Evolutionary conservation across 768 basidiomycete species (phyloP).

Genomic region (Amanita pseudoporphyria): DNA sequence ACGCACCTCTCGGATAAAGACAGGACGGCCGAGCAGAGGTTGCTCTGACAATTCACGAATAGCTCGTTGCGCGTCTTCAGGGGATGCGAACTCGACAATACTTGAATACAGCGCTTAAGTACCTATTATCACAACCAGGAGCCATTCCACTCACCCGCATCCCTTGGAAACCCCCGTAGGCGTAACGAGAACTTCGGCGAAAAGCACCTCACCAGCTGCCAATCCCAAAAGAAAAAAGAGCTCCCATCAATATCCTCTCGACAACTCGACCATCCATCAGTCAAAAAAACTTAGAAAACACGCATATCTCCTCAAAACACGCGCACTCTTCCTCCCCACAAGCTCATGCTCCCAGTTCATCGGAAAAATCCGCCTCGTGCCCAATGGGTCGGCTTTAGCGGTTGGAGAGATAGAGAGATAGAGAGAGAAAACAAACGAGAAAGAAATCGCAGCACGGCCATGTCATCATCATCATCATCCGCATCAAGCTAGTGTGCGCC

Average conservation of each 20-base stretch:
- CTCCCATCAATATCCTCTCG: constrained; percentile 90
- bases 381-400: constrained; percentile 12
- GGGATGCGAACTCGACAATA: constrained; percentile 91
- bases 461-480: background rate
- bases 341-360: constrained; percentile 31
- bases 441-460: constrained; percentile 7
- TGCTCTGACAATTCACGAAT: constrained; percentile 88
- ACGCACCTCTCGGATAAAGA: constrained; percentile 90
- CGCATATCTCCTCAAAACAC: constrained; percentile 17
- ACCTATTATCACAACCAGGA: too few species aligned
- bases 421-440: too few species aligned
- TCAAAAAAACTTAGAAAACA: constrained; percentile 30
- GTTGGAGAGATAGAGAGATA: constrained; percentile 6
- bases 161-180: constrained; percentile 97
- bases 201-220: constrained; percentile 99
- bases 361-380: constrained; percentile 20
- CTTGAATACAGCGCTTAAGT: constrained; percentile 28
- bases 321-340: constrained; percentile 25
- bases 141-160: constrained; percentile 76
- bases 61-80: constrained; percentile 82
- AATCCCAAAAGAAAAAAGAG: constrained; percentile 69
- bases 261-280: constrained; percentile 48
- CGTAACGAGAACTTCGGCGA: constrained; percentile 97
- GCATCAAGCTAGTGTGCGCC: background rate
- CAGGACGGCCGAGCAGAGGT: constrained; percentile 83